Evolutionary conservation across 768 basidiomycete species (phyloP), one percentile per base, ranked within the genome.

Genomic region (Amanita inopinata): DNA sequence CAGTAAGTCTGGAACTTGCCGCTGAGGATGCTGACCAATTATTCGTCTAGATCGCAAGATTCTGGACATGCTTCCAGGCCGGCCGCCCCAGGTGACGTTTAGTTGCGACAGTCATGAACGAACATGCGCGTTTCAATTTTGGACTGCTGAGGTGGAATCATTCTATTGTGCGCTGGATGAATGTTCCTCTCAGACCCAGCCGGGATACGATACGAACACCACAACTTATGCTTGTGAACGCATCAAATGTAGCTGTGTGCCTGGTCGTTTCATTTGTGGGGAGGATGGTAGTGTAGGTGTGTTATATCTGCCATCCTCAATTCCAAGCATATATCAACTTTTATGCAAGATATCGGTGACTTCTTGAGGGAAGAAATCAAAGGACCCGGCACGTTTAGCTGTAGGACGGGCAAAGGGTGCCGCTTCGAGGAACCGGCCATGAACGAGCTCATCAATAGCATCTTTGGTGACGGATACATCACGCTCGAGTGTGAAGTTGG

Each of bases 81-180:
- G 92, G 6, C 84, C 89, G 14, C 93, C 94, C 0, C 93, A 98
- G 59, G 93, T 97, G 2, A 98, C 96, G 0, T 99, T 99, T 61
- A 83, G 84, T 50, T 99, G 96, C 64, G 79, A 87, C 45, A 73
- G 65, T 14, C 46, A 56, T 1, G 65, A 70, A 9, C 63, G 65
- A 3, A 76, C 76, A 0, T 99, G 96, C 57, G 77, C 79, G 17
- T 99, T 99, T 72, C 93, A 99, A 61, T 99, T 99, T 66, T 99
- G 96, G 96, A 89, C 91, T 6, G 91, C 84, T 4, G 71, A 86
- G 52, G 74, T 90, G 43, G 94, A 99, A 58, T 93, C 90, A 0
- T 98, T 99, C 62, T 97, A 96, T 62, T 99, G 96, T 61, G 76
- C 77, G 7, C 71, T 99, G 41, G 71, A 85, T 32, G 57, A 73